phyloP scores from a whole-genome alignment of 192 early-diverging fungal species.

The Paraglomus brasilianum region DNA sequence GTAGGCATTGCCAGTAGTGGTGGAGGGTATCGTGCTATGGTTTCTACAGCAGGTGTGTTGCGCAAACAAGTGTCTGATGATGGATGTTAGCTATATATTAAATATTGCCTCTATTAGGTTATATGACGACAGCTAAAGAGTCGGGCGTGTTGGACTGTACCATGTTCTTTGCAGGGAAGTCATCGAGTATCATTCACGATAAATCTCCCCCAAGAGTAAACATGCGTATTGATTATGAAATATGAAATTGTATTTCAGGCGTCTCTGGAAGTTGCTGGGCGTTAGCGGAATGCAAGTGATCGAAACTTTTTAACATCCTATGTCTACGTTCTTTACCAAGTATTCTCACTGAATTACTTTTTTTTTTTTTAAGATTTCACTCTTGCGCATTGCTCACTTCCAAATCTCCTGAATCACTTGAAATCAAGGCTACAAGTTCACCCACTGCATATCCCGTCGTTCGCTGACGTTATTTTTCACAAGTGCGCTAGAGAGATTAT shows the following conservation, averaged over 20 bases:
- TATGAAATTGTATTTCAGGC: conserved; percentile 23
- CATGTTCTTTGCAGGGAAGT: conserved; percentile 68
- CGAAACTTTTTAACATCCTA: no score
- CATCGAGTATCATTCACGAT: no score
- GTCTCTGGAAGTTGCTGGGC: conserved; percentile 67
- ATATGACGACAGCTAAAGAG: conserved; percentile 63
- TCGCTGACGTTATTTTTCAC: conserved; percentile 36
- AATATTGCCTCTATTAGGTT: conserved; percentile 38
- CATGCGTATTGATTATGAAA: no score
- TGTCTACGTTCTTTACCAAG: no score
- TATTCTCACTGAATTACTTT: no score
- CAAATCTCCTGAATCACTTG: conserved; percentile 38
- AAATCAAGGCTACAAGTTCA: conserved; percentile 34
- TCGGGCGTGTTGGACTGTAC: conserved; percentile 66
- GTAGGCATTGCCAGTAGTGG: conserved; percentile 75
- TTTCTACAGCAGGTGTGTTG: conserved; percentile 52
- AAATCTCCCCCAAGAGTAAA: no score
- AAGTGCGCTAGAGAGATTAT: conserved; percentile 44
- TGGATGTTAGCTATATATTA: background rate
- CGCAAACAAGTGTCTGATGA: background rate
- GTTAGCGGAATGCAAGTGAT: conserved; percentile 35
- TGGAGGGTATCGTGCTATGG: conserved; percentile 83
- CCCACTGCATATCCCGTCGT: conserved; percentile 35
- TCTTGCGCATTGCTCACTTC: conserved; percentile 36
- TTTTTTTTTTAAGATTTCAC: conserved; percentile 37